These are phyloP conservation scores for Leccinum griseonigrum DNA, from an alignment of 1,284 basidiomycete genomes.

Conservation along the genomic window DNA sequence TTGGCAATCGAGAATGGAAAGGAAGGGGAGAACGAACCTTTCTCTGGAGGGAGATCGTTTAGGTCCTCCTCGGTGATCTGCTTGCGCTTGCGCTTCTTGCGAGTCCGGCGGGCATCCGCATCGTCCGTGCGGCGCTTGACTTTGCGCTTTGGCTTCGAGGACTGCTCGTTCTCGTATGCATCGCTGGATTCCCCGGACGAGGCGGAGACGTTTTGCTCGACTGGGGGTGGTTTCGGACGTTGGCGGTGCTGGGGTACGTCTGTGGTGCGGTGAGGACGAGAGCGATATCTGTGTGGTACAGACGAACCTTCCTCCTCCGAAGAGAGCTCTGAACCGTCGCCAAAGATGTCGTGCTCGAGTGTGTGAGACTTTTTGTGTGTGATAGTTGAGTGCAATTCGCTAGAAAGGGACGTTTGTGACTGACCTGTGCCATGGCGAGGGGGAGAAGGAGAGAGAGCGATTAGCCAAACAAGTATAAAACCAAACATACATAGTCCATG, in stretches of 20 bases:
- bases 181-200: conserved; percentile 67
- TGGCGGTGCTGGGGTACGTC: conserved; percentile 36
- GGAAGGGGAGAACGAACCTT: conserved; percentile 48
- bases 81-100: conserved; percentile 44
- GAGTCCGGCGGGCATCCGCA: conserved; percentile 38
- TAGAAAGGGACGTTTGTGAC: neutral
- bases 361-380: neutral
- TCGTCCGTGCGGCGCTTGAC: conserved; percentile 24
- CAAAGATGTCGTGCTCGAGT: conserved; percentile 71
- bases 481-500: no score
- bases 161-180: conserved; percentile 60
- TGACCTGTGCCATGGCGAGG: conserved; percentile 13
- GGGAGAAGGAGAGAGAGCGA: conserved; percentile 2
- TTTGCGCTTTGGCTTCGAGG: conserved; percentile 24
- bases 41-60: conserved; percentile 64
- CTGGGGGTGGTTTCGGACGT: conserved; percentile 26
- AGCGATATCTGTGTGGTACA: neutral
- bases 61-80: conserved; percentile 60
- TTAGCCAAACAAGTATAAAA: conserved; percentile 19
- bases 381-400: neutral
- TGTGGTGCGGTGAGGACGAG: conserved; percentile 7
- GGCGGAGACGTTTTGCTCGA: conserved; percentile 43
- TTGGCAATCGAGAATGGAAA: neutral
- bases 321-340: conserved; percentile 74
- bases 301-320: conserved; percentile 63